phyloP scores from a whole-genome alignment of 768 basidiomycete species.

The Tremella yokohamensis region DNA sequence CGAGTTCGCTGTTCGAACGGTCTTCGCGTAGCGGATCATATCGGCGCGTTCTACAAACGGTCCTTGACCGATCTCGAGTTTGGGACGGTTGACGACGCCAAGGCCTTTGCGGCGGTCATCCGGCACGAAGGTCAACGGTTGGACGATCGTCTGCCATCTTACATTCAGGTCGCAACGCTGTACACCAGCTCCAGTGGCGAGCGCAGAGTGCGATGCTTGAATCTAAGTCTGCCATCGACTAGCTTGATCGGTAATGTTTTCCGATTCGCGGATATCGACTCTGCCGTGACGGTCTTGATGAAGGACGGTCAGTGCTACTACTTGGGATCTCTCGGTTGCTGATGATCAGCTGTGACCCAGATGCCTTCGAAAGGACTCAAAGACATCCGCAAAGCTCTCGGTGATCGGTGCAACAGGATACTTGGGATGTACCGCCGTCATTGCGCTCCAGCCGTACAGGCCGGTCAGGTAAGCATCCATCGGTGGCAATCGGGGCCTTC shows the following conservation, averaged over 20 bases:
- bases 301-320: conserved; percentile 64
- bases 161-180: conserved; percentile 79
- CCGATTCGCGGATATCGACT: conserved; percentile 84
- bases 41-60: conserved; percentile 52
- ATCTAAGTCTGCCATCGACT: conserved; percentile 76
- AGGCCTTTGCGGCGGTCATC: conserved; percentile 69
- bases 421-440: conserved; percentile 81
- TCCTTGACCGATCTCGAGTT: conserved; percentile 68
- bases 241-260: conserved; percentile 87
- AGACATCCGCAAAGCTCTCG: conserved; percentile 77
- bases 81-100: conserved; percentile 75
- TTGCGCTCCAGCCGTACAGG: conserved; percentile 73
- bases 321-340: background rate
- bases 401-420: conserved; percentile 75
- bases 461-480: conserved; percentile 67
- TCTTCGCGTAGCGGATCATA: conserved; percentile 38
- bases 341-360: conserved; percentile 63
- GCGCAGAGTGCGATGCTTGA: conserved; percentile 77
- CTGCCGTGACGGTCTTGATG: conserved; percentile 66
- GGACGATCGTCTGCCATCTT: conserved; percentile 68
- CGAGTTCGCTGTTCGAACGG: conserved; percentile 82
- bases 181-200: conserved; percentile 76
- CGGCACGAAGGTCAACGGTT: conserved; percentile 64
- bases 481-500: conserved; percentile 5
- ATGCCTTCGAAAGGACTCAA: conserved; percentile 62